Evolutionary conservation across 1,284 basidiomycete genomes (phyloP).

Genomic region (Athelia psychrophila): DNA sequence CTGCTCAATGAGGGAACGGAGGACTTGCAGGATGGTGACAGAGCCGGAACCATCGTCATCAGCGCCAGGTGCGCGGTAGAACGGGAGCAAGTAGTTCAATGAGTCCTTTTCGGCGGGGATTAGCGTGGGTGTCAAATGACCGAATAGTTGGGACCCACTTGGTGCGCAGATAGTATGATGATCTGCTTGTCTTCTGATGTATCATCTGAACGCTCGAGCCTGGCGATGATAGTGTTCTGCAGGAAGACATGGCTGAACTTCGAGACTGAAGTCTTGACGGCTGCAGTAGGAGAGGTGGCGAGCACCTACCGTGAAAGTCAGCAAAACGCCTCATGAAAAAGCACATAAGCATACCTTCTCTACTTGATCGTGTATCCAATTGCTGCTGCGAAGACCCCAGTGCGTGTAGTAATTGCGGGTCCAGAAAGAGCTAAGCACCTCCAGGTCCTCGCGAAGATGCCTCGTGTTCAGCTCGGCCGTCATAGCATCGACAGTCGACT

Average conservation of each 20-base stretch:
- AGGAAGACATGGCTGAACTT: slow-evolving; percentile 53
- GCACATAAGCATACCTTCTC: slow-evolving; percentile 4
- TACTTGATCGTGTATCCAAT: slow-evolving; percentile 6
- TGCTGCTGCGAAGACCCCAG: slow-evolving; percentile 10
- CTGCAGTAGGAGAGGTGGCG: not conserved
- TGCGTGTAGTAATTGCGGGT: slow-evolving; percentile 54
- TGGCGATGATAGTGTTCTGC: slow-evolving; percentile 48
- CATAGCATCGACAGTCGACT: not conserved
- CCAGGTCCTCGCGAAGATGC: slow-evolving; percentile 21
- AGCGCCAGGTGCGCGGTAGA: slow-evolving; percentile 35
- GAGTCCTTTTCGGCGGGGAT: not conserved
- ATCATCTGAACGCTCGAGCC: slow-evolving; percentile 22
- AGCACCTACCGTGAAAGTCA: not conserved
- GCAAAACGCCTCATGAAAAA: not conserved
- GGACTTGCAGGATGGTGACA: slow-evolving; percentile 45
- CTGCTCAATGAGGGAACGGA: slow-evolving; percentile 40
- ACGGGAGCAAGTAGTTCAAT: slow-evolving; percentile 5
- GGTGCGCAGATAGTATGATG: slow-evolving; percentile 45
- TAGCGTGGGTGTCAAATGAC: not conserved
- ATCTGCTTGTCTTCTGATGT: slow-evolving; percentile 20
- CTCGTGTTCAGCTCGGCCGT: slow-evolving; percentile 12
- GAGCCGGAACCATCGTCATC: slow-evolving; percentile 33
- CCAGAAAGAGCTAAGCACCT: slow-evolving; percentile 35
- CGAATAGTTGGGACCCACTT: not conserved
- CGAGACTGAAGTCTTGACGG: slow-evolving; percentile 29